Evolutionary conservation across 2,329 filamentous ascomycete species (phyloP), one percentile per base, ranked within the genome.

Genomic region (Ciborinia camelliae): DNA sequence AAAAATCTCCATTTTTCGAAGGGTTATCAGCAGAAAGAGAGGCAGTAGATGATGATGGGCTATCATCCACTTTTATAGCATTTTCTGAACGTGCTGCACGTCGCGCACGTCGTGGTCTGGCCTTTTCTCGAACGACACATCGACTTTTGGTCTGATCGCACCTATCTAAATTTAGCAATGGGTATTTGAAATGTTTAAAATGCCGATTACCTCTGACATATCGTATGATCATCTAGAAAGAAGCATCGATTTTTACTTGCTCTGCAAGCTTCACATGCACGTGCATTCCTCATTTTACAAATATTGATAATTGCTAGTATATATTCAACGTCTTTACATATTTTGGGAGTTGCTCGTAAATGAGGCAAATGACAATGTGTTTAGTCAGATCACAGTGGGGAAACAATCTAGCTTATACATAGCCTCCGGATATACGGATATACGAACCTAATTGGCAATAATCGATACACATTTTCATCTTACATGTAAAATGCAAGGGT

Each of bases 181-280:
- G 32, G 14, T 7, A 37, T 39, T 9, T 1, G 12, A 23, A 26
- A 15, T 18, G 7, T 45, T 48, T 2, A 43, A 52, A 4, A 43
- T 23, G n/a, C 20, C 7, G 1, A 28, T 23, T 28, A 65, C 63
- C 58, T 68, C 23, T 71, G 71, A 51, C 73, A 74, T 10, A 68
- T 54, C 4, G 57, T 65, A n/a, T 64, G 50, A 10, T 71, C 58
- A 20, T 52, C 63, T 26, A 63, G 58, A 39, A 71, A 73, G 15
- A 70, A 67, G 55, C 73, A 74, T 10, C 70, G 68, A 43, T 71
- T 73, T 52, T 74, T 74, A 60, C 71, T 72, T 14, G 66, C 69
- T 43, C 73, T 62, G 47, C 73, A 74, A 41, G 70, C 66, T 63
- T 74, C 73, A 47, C 73, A 74, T n/a, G 73, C 73, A 64, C 70